Evolutionary conservation across 257 asterid species (phyloP).

Genomic region (Gardenia jasminoides): DNA sequence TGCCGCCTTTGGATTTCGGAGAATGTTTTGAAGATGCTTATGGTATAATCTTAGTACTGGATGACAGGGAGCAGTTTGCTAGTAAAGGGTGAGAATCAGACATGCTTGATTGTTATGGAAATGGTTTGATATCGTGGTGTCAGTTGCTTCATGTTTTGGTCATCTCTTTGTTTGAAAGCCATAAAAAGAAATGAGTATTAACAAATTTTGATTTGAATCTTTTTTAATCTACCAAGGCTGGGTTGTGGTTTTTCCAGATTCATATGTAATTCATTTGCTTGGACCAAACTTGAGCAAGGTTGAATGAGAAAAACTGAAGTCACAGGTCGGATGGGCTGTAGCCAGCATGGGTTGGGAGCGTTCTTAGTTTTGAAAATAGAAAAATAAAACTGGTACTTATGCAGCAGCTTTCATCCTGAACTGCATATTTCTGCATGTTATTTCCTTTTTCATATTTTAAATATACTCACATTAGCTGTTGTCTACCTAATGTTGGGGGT

Average conservation of each 20-base stretch:
- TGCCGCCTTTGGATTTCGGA: conserved; percentile 77
- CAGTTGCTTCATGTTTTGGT: neutral
- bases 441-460: no score
- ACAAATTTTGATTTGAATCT: no score
- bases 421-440: no score
- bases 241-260: neutral
- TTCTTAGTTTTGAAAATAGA: no score
- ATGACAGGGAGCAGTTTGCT: conserved; percentile 89
- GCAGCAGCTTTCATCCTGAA: no score
- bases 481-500: no score
- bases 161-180: neutral
- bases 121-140: neutral
- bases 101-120: neutral
- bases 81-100: conserved; percentile 59
- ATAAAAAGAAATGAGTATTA: neutral
- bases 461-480: no score
- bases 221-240: no score
- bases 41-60: conserved; percentile 76
- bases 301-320: neutral
- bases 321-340: no score
- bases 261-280: neutral
- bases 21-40: conserved; percentile 84
- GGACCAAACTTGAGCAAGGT: neutral
- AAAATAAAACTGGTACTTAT: no score
- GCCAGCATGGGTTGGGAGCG: no score